Evolutionary conservation across 768 basidiomycete genomes (phyloP), one percentile per base, ranked within the genome.

Genomic region (Pleurotus tuoliensis): DNA sequence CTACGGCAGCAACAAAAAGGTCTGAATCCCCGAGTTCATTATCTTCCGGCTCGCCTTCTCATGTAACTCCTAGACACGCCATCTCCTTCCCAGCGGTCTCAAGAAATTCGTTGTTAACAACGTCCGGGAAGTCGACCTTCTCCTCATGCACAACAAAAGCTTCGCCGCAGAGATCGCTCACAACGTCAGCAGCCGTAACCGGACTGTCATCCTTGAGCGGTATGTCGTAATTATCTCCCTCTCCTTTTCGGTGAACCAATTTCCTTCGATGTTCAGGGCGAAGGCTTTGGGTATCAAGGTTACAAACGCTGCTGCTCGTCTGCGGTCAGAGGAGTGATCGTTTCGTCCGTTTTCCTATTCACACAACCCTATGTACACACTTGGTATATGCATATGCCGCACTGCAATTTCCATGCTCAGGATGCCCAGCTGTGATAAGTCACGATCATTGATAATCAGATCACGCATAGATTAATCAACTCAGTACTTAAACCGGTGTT

Each of bases 111-210:
- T 96, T 60, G 92, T 99, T 67, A 88, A 82, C 82, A 98, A 98
- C 75, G 82, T 90, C 54, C 84, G 88, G 71, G 95, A 98, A 72
- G 75, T 99, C 59, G 94, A 98, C 66, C 84, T 98, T 65, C 87
- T 98, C 61, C 81, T 98, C 52, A 95, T 98, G 94, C 95, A 98
- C 84, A 95, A 93, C 85, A 92, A 92, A 80, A 88, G 78, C 67
- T 98, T 89, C 70, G 88, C 94, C 48, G 97, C 94, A 54, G 93
- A 96, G 73, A 94, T 99, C 65, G 97, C 97, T 52, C 95, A 97
- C 82, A 87, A 85, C 64, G 94, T 99, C 62, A 92, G 88, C 78
- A 91, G 90, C 80, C 88, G 92, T 71, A 98, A 98, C 82, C 91
- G 97, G 64, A 86, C 87, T 55, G 76, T 82, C 56, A 94, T 99